Base-by-base conservation (phyloP, 2,329 filamentous ascomycete species). In the Penicillium italicum region DNA sequence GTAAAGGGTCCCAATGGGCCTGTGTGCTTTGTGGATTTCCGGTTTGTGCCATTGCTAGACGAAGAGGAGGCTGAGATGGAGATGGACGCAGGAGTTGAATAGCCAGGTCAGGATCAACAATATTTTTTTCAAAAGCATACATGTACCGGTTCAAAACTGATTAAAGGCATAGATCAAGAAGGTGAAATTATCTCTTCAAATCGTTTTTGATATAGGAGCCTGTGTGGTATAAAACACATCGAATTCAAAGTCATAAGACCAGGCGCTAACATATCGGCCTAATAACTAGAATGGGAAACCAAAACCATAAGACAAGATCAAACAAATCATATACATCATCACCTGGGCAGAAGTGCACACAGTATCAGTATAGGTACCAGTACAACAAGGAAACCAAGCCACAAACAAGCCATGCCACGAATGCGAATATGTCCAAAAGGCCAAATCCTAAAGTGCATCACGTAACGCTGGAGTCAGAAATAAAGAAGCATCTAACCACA, bases 11-110 rank as follows among this genome's bases (percentile, higher is more conserved):
- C 55, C 20, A 61, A 58, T 42, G 68, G 68, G 6, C 71, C 69
- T 43, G 72, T 76, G n/a, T 74, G 72, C 48, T 79, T 78, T 65
- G 73, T 79, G 50, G 76, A 79, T 61, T 79, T 78, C 57, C 69
- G 76, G 20, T 78, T 79, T 64, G 75, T 79, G 41, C 76, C 76
- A 14, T 63, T 79, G 22, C 57, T 78, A 20, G 75, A 77, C 57
- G 74, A 75, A 16, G 73, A 75, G 24, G 70, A 70, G 18, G 63
- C 62, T n/a, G 69, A 66, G 41, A 59, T 66, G 24, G 61, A 64
- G 31, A 59, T 63, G 38, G 55, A 57, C 7, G 50, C 33, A 26
- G 45, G 53, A 51, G 48, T 41, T 11, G 50, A 63, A 50, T 58
- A 59, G 38, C n/a, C 14, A 16, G 28, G 28, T 10, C 34, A 30